Evolutionary conservation across 1,284 basidiomycete species (phyloP), one percentile per base, ranked within the genome.

Genomic region (Fomitopsis palustris): DNA sequence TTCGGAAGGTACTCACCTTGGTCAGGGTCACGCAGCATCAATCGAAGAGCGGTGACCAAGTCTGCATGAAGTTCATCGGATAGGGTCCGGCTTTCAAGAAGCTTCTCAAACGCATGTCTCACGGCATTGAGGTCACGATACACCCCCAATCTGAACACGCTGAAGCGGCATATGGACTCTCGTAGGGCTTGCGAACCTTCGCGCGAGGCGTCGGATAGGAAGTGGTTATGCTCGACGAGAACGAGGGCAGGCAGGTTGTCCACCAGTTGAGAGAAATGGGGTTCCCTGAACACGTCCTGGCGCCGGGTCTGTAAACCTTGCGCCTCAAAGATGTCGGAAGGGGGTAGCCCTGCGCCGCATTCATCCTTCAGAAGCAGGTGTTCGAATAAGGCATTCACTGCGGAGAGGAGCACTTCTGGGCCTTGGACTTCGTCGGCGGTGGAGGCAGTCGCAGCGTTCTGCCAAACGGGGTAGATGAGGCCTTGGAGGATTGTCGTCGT

Each of bases 391-490:
- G 74, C 72, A 63, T 88, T 90, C 29, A 84, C 83, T 9, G 87
- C 81, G 39, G 74, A 76, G 33, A 92, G 72, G 55, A 85, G 82
- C 2, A 78, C 75, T 54, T 80, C 75, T 3, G 81, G 70, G n/a
- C 77, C 65, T 39, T 75, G 70, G 1, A 72, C 74, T 61, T 80
- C 76, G 29, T 76, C 74, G 9, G 70, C 64, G 2, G 73, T 67
- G 7, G 75, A 66, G 21, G 74, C 66, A 7, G 69, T 70, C 14
- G 83, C 81, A 16, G 78, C 81, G 16, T 79, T 73, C 53, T 79
- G 75, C 90, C 90, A 93, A 4, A 84, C 82, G 19, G 88, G 88
- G 70, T 90, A 92, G 16, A 92, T 81, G 17, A 93, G 71, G 21
- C 90, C 88, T 58, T 80, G 76, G 38, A 93, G 74, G 37, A 93